These are phyloP conservation scores for Parastagonospora avenae DNA, from an alignment of 2,329 filamentous ascomycete species.

Conservation along the genomic window DNA sequence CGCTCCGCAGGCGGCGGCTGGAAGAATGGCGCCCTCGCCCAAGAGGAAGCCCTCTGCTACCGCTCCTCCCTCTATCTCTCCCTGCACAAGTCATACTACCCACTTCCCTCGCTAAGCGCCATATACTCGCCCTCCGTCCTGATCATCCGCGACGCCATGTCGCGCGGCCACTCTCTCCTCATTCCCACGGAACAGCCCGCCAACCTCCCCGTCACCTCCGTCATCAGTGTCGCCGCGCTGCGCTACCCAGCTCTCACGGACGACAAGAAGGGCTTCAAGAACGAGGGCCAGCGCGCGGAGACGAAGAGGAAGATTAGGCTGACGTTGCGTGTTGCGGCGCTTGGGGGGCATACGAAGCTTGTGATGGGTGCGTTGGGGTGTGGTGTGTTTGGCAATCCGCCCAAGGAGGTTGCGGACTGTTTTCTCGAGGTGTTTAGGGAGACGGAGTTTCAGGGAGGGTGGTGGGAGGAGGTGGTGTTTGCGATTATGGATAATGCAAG, in stretches of 20 bases:
- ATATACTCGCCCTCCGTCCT: constrained; percentile 67
- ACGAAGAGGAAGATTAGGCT: constrained; percentile 69
- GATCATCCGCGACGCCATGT: constrained; percentile 60
- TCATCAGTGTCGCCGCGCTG: constrained; percentile 65
- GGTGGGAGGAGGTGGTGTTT: constrained; percentile 70
- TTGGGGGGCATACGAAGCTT: constrained; percentile 60
- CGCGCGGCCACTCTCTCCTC: constrained; percentile 55
- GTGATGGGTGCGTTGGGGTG: constrained; percentile 74
- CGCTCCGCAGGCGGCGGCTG: constrained; percentile 66
- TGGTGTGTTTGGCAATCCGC: constrained; percentile 69
- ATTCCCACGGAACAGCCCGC: constrained; percentile 30
- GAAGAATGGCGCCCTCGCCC: constrained; percentile 64
- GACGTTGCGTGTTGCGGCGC: constrained; percentile 64
- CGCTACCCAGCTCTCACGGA: constrained; percentile 45
- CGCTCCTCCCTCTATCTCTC: constrained; percentile 61
- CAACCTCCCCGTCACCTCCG: constrained; percentile 59
- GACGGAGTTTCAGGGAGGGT: constrained; percentile 65
- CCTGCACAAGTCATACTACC: constrained; percentile 58
- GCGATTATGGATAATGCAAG: constrained; percentile 58
- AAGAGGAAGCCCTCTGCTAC: constrained; percentile 73
- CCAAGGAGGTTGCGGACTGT: constrained; percentile 64
- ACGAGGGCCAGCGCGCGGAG: constrained; percentile 52
- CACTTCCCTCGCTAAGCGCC: constrained; percentile 55
- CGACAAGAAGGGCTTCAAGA: constrained; percentile 19
- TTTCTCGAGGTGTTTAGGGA: constrained; percentile 67